Evolutionary conservation across 768 basidiomycete species (phyloP).

Genomic region (Suillus hirtellus): DNA sequence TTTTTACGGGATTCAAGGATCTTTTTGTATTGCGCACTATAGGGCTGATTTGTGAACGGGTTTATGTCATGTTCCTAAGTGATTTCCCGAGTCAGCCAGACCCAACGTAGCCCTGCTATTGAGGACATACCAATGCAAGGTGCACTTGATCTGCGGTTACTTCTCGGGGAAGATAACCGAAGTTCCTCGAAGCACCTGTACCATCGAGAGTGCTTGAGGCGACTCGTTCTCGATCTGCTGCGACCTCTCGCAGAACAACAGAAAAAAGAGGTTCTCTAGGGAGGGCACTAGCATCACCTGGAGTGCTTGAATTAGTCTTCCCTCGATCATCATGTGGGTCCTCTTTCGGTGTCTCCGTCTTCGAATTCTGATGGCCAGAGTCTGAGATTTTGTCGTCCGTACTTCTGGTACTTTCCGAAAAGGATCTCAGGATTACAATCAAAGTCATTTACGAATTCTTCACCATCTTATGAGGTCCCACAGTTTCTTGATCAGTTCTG

Average conservation of each 20-base stretch:
- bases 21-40: conserved; percentile 78
- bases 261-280: conserved; percentile 67
- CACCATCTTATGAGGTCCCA: not conserved
- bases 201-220: conserved; percentile 1
- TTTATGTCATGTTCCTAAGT: conserved; percentile 75
- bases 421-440: not conserved
- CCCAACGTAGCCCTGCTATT: not conserved
- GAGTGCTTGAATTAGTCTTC: not conserved
- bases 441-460: not conserved
- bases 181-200: conserved; percentile 41
- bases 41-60: conserved; percentile 83
- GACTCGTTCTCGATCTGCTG: conserved; percentile 48
- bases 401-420: not conserved
- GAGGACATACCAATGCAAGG: conserved; percentile 61
- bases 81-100: not conserved
- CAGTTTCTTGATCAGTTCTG: not conserved
- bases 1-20: conserved; percentile 84
- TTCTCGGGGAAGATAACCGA: conserved; percentile 70
- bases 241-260: conserved; percentile 70
- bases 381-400: not conserved
- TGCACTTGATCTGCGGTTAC: conserved; percentile 67
- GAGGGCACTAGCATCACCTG: no score
- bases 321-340: no score
- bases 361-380: not conserved
- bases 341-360: no score